Evolutionary conservation across 1,284 basidiomycete genomes (phyloP).

Genomic region (Ceratobasidium sp.): DNA sequence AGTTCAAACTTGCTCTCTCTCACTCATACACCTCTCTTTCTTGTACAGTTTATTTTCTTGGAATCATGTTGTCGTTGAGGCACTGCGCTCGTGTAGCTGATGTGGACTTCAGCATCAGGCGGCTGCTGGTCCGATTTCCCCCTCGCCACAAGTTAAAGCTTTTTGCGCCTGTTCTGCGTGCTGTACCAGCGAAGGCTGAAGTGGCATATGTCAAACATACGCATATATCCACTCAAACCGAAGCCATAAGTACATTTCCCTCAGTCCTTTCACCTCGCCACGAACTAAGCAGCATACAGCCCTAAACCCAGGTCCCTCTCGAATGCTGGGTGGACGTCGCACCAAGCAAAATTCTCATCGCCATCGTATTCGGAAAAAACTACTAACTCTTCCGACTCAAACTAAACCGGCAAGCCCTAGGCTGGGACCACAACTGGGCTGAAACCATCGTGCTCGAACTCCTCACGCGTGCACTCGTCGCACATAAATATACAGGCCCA

Average conservation of each 20-base stretch:
- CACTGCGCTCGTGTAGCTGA: neutral
- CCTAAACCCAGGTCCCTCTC: neutral
- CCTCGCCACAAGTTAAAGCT: conserved; percentile 1
- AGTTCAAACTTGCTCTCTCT: neutral
- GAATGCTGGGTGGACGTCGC: conserved; percentile 34
- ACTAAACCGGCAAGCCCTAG: conserved; percentile 14
- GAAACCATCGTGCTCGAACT: conserved; percentile 31
- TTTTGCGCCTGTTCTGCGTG: conserved; percentile 1
- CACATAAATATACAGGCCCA: conserved; percentile 4
- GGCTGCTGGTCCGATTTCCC: neutral
- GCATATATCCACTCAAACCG: neutral
- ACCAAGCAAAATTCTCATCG: neutral
- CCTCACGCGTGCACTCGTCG: conserved; percentile 17
- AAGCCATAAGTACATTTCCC: neutral
- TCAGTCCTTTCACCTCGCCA: neutral
- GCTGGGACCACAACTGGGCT: conserved; percentile 31
- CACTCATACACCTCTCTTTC: no score
- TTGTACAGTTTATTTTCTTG: neutral
- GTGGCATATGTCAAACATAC: neutral
- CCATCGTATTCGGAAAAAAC: conserved; percentile 14
- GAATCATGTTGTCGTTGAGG: neutral
- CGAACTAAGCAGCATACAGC: neutral
- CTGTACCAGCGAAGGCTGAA: neutral
- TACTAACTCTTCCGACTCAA: conserved; percentile 23
- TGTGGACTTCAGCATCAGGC: neutral